Evolutionary conservation across 2,329 filamentous ascomycete species (phyloP), one percentile per base, ranked within the genome.

Genomic region (Fonsecaea pedrosoi): DNA sequence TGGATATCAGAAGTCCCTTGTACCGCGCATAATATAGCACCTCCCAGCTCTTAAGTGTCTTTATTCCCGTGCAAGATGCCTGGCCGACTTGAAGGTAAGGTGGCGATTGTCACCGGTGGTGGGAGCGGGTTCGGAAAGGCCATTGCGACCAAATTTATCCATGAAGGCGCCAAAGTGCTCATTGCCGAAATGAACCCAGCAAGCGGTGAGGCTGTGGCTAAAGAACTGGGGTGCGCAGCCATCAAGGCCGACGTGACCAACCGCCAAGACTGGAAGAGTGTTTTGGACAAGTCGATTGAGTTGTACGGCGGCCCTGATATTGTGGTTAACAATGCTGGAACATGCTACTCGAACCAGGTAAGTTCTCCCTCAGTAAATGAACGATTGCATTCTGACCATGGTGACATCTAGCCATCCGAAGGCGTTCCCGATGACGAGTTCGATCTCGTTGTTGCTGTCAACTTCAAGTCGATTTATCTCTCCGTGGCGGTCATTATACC

Each of bases 311-410:
- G 77, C 62, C 76, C 84, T 56, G 82, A 85, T 70, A 81, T 84
- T 62, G 78, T 84, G 3, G 76, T 84, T 69, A 84, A 84, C 72
- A 84, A 82, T 13, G 77, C 84, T 34, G 82, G 82, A 42, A 83
- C 82, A 76, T 81, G 82, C 38, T 72, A 82, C 45, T 82, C 82
- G 12, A 69, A 69, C 54, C 66, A 78, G 54, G 54, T 55, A 34
- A 15, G 54, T 6, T 5, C 35, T 1, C 15, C 13, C 7, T 8
- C 21, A 54, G 50, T 13, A 13, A 12, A 5, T 10, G 9, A 8
- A 21, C 9, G 7, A 25, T 4, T 18, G 18, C 45, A 21, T 50
- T 6, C 45, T 50, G 45, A 50, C 21, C 3, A 3, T 50, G 45
- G 12, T 25, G 18, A 25, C 12, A 12, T 8, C n/a, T 55, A 55